A percentile compares a stretch with the other conserved stretches of the same genome.
These are phyloP conservation scores for Tolypocladium paradoxum DNA, from an alignment of 2,329 filamentous ascomycete genomes.

Conservation along the genomic window DNA sequence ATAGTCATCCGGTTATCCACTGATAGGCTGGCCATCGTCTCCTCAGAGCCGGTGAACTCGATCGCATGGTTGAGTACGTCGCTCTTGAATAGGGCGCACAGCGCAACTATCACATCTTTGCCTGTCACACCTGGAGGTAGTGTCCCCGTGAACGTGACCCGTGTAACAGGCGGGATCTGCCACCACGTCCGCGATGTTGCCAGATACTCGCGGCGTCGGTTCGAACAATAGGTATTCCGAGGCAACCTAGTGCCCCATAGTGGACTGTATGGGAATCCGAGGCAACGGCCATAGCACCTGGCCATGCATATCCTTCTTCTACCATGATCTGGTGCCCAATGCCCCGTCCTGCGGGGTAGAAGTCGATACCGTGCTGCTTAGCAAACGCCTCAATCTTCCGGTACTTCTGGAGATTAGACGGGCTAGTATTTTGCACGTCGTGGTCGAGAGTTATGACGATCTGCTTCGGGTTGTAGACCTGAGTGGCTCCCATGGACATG, in stretches of 20 bases:
- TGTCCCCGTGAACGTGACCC: slow-evolving; percentile 64
- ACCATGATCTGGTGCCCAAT: slow-evolving; percentile 93
- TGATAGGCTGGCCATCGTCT: slow-evolving; percentile 62
- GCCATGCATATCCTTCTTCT: slow-evolving; percentile 67
- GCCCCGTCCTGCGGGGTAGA: slow-evolving; percentile 66
- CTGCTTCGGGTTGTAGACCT: slow-evolving; percentile 59
- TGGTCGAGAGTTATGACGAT: slow-evolving; percentile 80
- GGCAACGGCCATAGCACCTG: slow-evolving; percentile 71
- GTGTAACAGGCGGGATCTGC: slow-evolving; percentile 75
- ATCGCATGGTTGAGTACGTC: slow-evolving; percentile 87
- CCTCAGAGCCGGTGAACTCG: slow-evolving; percentile 73
- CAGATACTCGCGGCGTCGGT: slow-evolving; percentile 82
- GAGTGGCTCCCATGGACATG: slow-evolving; percentile 65
- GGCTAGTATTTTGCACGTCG: slow-evolving; percentile 75
- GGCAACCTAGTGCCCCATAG: slow-evolving; percentile 69
- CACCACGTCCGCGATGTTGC: slow-evolving; percentile 78
- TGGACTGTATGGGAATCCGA: slow-evolving; percentile 70
- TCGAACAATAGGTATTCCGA: slow-evolving; percentile 73
- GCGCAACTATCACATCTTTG: slow-evolving; percentile 87
- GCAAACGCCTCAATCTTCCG: slow-evolving; percentile 73
- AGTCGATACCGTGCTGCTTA: slow-evolving; percentile 61
- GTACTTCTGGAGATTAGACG: slow-evolving; percentile 76
- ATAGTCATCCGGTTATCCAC: slow-evolving; percentile 68
- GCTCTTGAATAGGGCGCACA: slow-evolving; percentile 77
- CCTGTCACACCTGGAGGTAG: slow-evolving; percentile 74